Conservation (phyloP, 2,329 filamentous ascomycete genomes). For the Stagonosporopsis rhizophila region DNA sequence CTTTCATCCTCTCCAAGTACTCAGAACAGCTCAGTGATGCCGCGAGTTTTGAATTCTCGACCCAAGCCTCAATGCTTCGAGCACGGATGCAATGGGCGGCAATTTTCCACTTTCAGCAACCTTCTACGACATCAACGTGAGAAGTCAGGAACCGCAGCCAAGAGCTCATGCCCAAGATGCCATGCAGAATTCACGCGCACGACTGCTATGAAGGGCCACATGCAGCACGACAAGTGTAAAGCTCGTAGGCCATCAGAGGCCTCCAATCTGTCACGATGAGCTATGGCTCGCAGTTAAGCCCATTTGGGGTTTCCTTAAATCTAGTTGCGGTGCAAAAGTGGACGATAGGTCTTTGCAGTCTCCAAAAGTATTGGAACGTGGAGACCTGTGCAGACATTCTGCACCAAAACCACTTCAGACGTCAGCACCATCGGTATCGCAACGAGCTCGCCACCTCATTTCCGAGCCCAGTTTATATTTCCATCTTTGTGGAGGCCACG, state of each 20-base stretch:
- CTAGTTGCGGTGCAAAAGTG: background rate
- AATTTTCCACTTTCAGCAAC: constrained; percentile 97
- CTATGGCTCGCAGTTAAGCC: background rate
- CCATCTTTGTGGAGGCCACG: background rate
- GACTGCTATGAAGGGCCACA: constrained; percentile 85
- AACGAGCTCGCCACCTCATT: background rate
- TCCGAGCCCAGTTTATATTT: background rate
- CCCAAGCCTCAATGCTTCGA: constrained; percentile 98
- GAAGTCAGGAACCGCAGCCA: constrained; percentile 88
- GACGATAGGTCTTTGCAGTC: background rate
- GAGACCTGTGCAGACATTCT: background rate
- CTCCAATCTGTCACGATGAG: constrained; percentile 19
- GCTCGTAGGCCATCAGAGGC: constrained; percentile 61
- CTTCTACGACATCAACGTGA: constrained; percentile 90
- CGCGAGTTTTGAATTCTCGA: constrained; percentile 73
- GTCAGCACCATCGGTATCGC: background rate
- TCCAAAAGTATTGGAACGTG: background rate
- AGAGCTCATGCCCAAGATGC: constrained; percentile 88
- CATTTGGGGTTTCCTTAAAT: no score
- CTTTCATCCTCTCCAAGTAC: constrained; percentile 38
- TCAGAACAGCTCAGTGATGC: constrained; percentile 39
- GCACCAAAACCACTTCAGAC: background rate
- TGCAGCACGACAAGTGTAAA: constrained; percentile 91
- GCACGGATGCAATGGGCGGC: constrained; percentile 92
- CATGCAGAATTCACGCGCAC: constrained; percentile 93